Percentiles rank a stretch among this genome's conserved stretches.
phyloP scores from a whole-genome alignment of 768 basidiomycete species.

The Pisolithus marmoratus region DNA sequence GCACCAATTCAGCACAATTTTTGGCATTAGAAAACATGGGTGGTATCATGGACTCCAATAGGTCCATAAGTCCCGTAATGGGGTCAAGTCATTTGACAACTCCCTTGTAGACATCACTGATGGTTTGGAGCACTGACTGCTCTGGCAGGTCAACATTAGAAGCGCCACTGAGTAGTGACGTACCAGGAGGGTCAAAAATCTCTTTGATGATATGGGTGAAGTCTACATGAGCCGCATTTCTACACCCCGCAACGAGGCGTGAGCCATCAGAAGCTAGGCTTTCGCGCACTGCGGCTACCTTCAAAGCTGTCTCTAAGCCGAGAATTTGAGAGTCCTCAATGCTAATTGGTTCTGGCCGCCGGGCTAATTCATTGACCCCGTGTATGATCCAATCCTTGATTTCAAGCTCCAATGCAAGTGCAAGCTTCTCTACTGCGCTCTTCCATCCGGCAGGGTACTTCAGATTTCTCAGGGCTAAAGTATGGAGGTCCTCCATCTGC shows the following conservation, averaged over 20 bases:
- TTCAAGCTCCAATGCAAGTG: slow-evolving; percentile 25
- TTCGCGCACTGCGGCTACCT: slow-evolving; percentile 18
- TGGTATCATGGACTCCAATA: no score
- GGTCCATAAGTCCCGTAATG: no score
- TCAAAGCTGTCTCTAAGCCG: slow-evolving; percentile 14
- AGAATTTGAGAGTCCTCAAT: slow-evolving; percentile 8
- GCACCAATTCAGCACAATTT: no score
- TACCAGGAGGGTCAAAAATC: background rate
- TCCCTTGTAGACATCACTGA: no score
- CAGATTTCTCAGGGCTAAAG: slow-evolving; percentile 27
- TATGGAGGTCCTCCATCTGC: slow-evolving; percentile 27
- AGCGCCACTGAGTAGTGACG: background rate
- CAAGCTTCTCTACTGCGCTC: slow-evolving; percentile 21
- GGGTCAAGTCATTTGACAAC: no score
- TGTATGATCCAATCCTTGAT: slow-evolving; percentile 30
- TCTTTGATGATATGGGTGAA: background rate
- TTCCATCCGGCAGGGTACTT: slow-evolving; percentile 6
- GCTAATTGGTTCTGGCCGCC: slow-evolving; percentile 14
- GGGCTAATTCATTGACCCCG: slow-evolving; percentile 19
- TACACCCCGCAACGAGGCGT: background rate
- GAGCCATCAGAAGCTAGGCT: slow-evolving; percentile 2
- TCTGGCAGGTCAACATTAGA: no score
- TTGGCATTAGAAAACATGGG: no score
- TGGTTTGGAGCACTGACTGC: no score
- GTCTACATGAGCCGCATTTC: background rate